Conservation (phyloP, 306 rosid genomes). For the Elaeagnus macrophylla region DNA sequence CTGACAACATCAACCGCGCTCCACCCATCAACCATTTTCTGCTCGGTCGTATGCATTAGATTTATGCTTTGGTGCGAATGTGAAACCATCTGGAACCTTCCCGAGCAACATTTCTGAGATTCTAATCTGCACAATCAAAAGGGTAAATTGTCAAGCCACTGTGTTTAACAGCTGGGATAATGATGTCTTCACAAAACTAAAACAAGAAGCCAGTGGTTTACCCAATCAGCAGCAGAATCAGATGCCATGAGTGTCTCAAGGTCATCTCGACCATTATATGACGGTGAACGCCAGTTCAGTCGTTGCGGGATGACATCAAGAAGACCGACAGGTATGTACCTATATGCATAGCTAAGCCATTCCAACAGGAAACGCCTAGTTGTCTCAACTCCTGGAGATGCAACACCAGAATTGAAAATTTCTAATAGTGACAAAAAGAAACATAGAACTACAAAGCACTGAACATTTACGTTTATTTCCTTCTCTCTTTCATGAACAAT, state of each 20-base stretch:
- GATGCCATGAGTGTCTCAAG: constrained; percentile 94
- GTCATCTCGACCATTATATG: constrained; percentile 68
- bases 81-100: constrained; percentile 77
- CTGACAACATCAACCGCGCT: background rate
- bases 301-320: constrained; percentile 76
- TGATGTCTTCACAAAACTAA: background rate
- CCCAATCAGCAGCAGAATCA: constrained; percentile 97
- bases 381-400: constrained; percentile 72
- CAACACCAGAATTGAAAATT: background rate
- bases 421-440: background rate
- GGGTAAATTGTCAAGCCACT: background rate
- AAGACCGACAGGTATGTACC: constrained; percentile 84
- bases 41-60: constrained; percentile 88
- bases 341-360: constrained; percentile 89
- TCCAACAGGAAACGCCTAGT: constrained; percentile 82
- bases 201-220: constrained; percentile 23
- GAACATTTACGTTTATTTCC: no score
- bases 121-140: constrained; percentile 42
- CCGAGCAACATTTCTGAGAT: constrained; percentile 87
- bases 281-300: constrained; percentile 79
- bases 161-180: background rate
- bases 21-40: constrained; percentile 56
- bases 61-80: constrained; percentile 84
- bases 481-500: no score
- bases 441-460: no score